Percentiles rank a stretch among this genome's conserved stretches.
phyloP scores from a whole-genome alignment of 176 grass and related monocot species.

The Oryza rufipogon region DNA sequence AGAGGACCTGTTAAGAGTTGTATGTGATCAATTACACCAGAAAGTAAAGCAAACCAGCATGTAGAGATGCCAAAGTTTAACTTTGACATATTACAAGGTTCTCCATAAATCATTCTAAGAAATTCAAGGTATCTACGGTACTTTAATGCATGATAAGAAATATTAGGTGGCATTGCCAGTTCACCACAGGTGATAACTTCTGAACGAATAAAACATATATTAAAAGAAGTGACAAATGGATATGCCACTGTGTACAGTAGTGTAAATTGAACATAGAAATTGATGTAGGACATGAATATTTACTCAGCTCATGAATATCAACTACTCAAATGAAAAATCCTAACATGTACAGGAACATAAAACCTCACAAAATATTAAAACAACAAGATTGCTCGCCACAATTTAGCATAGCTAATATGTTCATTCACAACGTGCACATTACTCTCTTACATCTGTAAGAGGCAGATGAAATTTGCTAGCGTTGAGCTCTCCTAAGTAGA shows the following conservation, averaged over 20 bases:
- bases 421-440: neutral
- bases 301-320: neutral
- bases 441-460: neutral
- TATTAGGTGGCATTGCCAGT: neutral
- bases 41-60: conserved; percentile 12
- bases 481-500: neutral
- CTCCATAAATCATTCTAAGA: neutral
- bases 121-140: neutral
- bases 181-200: neutral
- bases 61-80: neutral
- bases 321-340: neutral
- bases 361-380: neutral
- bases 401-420: neutral
- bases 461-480: neutral
- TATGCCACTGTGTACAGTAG: conserved; percentile 1
- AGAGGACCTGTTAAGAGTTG: conserved; percentile 62
- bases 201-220: neutral
- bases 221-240: neutral
- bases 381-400: neutral
- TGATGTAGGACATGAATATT: conserved; percentile 22
- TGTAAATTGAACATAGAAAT: neutral
- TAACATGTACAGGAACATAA: neutral
- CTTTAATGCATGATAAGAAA: neutral
- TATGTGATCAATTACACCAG: neutral
- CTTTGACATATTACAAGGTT: neutral